phyloP scores from a whole-genome alignment of 441 rosid genomes.

The Raphanus hybrid region DNA sequence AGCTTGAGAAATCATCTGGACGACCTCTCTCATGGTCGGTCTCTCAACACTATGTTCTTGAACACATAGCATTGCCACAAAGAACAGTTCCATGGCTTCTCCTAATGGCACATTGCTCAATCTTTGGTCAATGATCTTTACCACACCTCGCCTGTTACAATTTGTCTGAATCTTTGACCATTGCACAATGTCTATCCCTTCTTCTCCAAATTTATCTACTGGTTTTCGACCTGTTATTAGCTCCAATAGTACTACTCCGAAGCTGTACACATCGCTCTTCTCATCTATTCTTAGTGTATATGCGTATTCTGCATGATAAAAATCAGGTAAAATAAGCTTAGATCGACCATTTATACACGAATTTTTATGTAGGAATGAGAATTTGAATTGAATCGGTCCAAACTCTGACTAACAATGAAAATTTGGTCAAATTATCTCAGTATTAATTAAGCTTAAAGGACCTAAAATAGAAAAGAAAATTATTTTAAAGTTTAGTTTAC shows the following conservation, averaged over 20 bases:
- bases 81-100: constrained; percentile 84
- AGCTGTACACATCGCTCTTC: constrained; percentile 94
- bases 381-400: background rate
- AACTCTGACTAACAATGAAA: background rate
- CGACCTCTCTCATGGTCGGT: constrained; percentile 92
- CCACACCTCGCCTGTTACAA: constrained; percentile 63
- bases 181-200: constrained; percentile 86
- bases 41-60: constrained; percentile 88
- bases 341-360: background rate
- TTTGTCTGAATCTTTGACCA: constrained; percentile 72
- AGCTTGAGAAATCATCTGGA: constrained; percentile 65
- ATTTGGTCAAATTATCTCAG: background rate
- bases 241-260: constrained; percentile 81
- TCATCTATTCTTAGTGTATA: constrained; percentile 83
- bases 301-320: constrained; percentile 64
- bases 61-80: constrained; percentile 83
- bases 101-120: constrained; percentile 50
- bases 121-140: constrained; percentile 65
- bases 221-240: constrained; percentile 79
- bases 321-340: background rate
- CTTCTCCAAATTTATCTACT: constrained; percentile 83
- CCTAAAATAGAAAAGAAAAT: background rate
- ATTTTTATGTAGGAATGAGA: background rate
- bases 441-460: background rate
- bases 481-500: background rate